Percentiles rank a stretch among this genome's conserved stretches.
Conservation (phyloP, 2,329 filamentous ascomycete genomes). For the Magnaporthiopsis incrustans region DNA sequence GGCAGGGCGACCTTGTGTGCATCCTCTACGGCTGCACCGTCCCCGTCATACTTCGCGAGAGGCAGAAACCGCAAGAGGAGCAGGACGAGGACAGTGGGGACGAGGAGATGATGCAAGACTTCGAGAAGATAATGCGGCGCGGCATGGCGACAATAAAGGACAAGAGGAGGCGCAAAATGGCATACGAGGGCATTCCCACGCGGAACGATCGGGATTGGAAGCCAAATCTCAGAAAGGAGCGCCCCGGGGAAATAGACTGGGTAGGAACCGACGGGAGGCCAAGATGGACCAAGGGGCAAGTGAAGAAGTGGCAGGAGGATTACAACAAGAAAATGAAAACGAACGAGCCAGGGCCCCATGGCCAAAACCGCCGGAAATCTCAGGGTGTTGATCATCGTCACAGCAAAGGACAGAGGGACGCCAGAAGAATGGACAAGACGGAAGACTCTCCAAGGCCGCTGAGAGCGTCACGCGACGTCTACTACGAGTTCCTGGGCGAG, state of each 20-base stretch:
- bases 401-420: too few species aligned
- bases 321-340: not conserved
- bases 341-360: too few species aligned
- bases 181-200: not conserved
- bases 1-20: slow-evolving; percentile 14
- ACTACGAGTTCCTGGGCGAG: slow-evolving; percentile 9
- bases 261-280: too few species aligned
- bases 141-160: not conserved
- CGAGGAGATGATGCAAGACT: not conserved
- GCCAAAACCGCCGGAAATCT: not conserved
- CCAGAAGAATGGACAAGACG: not conserved
- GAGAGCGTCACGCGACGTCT: not conserved
- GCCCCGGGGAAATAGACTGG: too few species aligned
- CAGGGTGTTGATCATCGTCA: too few species aligned
- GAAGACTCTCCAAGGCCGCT: not conserved
- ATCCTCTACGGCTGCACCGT: slow-evolving; percentile 19
- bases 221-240: too few species aligned
- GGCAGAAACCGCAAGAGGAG: slow-evolving; percentile 8
- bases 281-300: not conserved
- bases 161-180: not conserved
- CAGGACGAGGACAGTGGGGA: not conserved
- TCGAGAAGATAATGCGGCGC: not conserved
- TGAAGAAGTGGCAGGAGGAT: not conserved
- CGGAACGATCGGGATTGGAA: too few species aligned
- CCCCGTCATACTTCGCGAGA: slow-evolving; percentile 14